Evolutionary conservation across 148 eudicot genomes (phyloP).

Genomic region (Rhododendron vialii): DNA sequence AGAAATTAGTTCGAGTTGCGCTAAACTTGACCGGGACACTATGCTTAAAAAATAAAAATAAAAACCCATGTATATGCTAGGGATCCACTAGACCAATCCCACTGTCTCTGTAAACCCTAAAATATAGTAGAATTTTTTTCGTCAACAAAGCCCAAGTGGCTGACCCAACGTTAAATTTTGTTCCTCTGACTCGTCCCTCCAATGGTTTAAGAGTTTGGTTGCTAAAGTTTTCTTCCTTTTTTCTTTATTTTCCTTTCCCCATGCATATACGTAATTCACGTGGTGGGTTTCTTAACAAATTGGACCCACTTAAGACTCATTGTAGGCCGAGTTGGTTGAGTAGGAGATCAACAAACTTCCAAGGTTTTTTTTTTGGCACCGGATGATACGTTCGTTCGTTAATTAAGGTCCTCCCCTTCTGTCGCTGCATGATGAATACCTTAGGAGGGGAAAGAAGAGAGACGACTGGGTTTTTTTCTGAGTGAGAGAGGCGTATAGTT

Average conservation of each 20-base stretch:
- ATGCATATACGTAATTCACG: background rate
- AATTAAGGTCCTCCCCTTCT: no score
- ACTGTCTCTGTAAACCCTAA: background rate
- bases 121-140: background rate
- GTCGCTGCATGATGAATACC: no score
- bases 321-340: background rate
- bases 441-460: no score
- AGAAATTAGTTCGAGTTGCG: no score
- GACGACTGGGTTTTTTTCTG: no score
- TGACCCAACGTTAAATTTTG: background rate
- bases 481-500: no score
- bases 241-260: background rate
- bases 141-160: background rate
- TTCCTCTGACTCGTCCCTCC: background rate
- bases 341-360: background rate
- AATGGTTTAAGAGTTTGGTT: background rate
- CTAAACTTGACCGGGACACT: background rate
- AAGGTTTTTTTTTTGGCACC: background rate
- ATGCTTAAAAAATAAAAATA: no score
- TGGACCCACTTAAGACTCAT: background rate
- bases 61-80: background rate
- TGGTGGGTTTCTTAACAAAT: background rate
- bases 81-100: background rate
- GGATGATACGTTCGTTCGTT: no score
- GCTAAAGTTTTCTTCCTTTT: background rate